phyloP scores from a whole-genome alignment of 805 yeast genomes.

The Kluyveromyces dobzhanskii region DNA sequence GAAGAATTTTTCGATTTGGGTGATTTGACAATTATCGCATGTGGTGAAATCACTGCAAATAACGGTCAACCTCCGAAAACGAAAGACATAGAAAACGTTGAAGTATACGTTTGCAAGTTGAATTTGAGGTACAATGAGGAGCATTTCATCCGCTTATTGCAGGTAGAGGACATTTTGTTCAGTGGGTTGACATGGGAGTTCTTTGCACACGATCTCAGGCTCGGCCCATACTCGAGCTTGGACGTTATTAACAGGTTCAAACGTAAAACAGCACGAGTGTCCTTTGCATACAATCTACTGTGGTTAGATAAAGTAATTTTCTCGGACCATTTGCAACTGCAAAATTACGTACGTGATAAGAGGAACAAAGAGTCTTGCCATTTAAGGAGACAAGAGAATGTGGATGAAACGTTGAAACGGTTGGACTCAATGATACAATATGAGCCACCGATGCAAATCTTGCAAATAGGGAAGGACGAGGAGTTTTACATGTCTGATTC shows the following conservation, averaged over 20 bases:
- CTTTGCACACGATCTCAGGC: neutral
- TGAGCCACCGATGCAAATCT: too few species aligned
- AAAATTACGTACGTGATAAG: too few species aligned
- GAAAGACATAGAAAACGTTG: neutral
- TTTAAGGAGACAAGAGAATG: too few species aligned
- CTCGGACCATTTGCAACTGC: too few species aligned
- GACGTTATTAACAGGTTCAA: neutral
- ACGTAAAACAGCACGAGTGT: neutral
- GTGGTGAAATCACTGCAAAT: slow-evolving; percentile 1
- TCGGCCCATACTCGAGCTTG: neutral
- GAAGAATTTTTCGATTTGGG: slow-evolving; percentile 2
- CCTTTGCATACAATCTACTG: neutral
- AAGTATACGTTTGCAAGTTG: neutral
- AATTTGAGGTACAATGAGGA: neutral
- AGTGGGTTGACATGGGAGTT: neutral
- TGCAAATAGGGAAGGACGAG: too few species aligned
- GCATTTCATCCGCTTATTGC: neutral
- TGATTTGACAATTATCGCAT: slow-evolving; percentile 2
- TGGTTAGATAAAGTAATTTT: neutral
- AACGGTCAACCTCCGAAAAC: neutral
- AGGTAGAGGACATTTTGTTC: neutral
- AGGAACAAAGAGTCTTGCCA: too few species aligned
- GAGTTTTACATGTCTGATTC: too few species aligned
- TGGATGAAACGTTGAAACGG: too few species aligned
- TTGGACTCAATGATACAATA: too few species aligned